Evolutionary conservation across 2,329 filamentous ascomycete genomes (phyloP), one percentile per base, ranked within the genome.

Genomic region (Tolypocladium pustulatum): DNA sequence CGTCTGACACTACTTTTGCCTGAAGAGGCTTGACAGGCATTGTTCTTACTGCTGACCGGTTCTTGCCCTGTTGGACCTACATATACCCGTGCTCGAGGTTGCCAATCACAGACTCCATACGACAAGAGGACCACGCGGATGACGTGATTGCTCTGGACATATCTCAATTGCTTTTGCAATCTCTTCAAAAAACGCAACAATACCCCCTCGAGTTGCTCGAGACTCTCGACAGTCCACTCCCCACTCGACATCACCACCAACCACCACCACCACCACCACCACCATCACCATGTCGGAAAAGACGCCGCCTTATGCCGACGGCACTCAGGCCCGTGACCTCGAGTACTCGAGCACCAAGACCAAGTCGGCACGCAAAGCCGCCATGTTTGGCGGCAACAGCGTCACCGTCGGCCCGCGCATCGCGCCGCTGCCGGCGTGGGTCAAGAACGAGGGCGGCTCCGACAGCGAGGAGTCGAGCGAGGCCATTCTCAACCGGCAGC

Each of bases 401-500:
- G 75, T 80, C 52, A 67, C 64, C 46, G 70, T 83, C 55, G 81
- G 81, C 1, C 79, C 76, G 59, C 78, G 81, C 55, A 83, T 83
- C 61, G 76, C 76, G 17, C 77, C 77, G 8, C 66, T 79, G 13
- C 72, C 76, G 17, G 67, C 70, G 10, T 71, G 72, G 59, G 66
- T 67, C 56, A 71, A 65, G 61, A 63, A 64, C 54, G 69, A 71
- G 6, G 51, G 61, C 36, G 69, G 69, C 32, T 76, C 76, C 9
- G 75, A 79, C 51, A 75, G 70, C 54, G 74, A 77, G 25, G 74
- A 80, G 38, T 78, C 74, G 53, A 78, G 76, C 65, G 70, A 76
- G 46, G 76, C 75, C 20, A 81, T 83, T 53, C 70, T 83, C n/a
- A 70, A 74, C 62, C 79, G 78, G 73, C 91, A 96, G 75, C 83